Evolutionary conservation across 2,329 filamentous ascomycete genomes (phyloP).

Genomic region (Parasarocladium wereldwijsianum): DNA sequence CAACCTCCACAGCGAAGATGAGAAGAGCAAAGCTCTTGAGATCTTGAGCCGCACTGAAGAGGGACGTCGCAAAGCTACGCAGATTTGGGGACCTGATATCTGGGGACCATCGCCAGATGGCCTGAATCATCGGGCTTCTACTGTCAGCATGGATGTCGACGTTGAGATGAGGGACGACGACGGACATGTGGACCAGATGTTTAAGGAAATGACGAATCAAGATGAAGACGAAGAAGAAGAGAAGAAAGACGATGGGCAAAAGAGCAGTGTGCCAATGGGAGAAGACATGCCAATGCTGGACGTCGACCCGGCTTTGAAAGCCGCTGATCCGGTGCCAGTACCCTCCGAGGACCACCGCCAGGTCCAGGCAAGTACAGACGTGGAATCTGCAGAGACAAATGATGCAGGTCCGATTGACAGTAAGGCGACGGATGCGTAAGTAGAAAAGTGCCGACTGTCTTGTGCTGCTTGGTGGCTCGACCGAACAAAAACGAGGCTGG

Average conservation of each 20-base stretch:
- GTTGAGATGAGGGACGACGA: conserved; percentile 23
- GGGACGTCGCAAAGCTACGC: conserved; percentile 34
- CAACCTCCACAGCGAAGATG: conserved; percentile 27
- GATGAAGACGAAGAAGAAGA: conserved; percentile 32
- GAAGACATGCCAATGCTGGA: not conserved
- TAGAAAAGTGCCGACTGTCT: too few species aligned
- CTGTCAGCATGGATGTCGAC: conserved; percentile 5
- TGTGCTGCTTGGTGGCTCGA: too few species aligned
- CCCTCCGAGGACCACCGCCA: not conserved
- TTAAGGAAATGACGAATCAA: conserved; percentile 38
- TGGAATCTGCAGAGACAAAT: too few species aligned
- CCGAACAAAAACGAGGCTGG: too few species aligned
- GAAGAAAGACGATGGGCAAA: conserved; percentile 14
- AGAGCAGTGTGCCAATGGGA: conserved; percentile 1
- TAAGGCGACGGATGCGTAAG: too few species aligned
- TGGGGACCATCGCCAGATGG: conserved; percentile 21
- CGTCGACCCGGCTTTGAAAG: conserved; percentile 2
- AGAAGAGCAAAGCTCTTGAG: conserved; percentile 35
- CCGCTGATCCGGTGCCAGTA: conserved; percentile 4
- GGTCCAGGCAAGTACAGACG: too few species aligned
- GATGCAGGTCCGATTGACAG: too few species aligned
- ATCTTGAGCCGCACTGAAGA: conserved; percentile 34
- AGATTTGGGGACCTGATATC: conserved; percentile 33
- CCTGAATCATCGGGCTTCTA: conserved; percentile 7
- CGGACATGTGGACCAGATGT: conserved; percentile 38